Evolutionary conservation across 192 early-diverging fungal species (phyloP).

Genomic region (Entomortierella parvispora): DNA sequence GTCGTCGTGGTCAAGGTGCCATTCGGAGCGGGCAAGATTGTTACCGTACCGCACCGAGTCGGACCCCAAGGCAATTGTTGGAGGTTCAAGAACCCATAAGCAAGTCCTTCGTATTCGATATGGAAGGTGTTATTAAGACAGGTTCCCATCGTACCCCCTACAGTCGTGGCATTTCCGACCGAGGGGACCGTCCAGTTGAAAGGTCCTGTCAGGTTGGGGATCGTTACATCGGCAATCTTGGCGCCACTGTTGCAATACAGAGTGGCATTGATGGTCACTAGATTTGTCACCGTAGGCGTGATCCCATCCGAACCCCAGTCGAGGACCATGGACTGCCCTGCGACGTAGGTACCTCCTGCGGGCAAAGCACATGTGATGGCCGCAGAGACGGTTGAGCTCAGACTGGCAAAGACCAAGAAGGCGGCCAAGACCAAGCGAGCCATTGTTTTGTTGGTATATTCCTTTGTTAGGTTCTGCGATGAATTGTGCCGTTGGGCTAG

Average conservation of each 20-base stretch:
- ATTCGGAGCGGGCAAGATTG: conserved; percentile 22
- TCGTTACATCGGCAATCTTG: not conserved
- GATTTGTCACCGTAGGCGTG: not conserved
- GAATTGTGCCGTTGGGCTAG: not conserved
- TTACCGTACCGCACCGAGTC: conserved; percentile 6
- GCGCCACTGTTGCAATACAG: conserved; percentile 19
- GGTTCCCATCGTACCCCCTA: conserved; percentile 13
- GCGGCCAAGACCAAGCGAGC: not conserved
- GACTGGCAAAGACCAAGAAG: not conserved
- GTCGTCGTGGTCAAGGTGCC: conserved; percentile 1
- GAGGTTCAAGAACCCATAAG: not conserved
- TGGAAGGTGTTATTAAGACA: conserved; percentile 23
- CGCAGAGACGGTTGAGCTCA: not conserved
- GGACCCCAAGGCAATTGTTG: conserved; percentile 2
- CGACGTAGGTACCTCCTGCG: conserved; percentile 7
- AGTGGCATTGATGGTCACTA: conserved; percentile 7
- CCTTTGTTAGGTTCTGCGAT: too few relatives aligned
- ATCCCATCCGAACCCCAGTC: conserved; percentile 1
- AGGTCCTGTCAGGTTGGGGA: conserved; percentile 3
- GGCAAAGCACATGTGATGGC: conserved; percentile 12
- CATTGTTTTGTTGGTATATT: too few relatives aligned
- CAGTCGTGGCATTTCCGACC: conserved; percentile 30
- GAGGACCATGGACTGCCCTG: conserved; percentile 12
- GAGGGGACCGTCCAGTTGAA: conserved; percentile 11
- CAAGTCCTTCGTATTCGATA: conserved; percentile 13